Evolutionary conservation across 805 yeast genomes (phyloP), one percentile per base, ranked within the genome.

Genomic region (Sungouiozyma ichnusensis): DNA sequence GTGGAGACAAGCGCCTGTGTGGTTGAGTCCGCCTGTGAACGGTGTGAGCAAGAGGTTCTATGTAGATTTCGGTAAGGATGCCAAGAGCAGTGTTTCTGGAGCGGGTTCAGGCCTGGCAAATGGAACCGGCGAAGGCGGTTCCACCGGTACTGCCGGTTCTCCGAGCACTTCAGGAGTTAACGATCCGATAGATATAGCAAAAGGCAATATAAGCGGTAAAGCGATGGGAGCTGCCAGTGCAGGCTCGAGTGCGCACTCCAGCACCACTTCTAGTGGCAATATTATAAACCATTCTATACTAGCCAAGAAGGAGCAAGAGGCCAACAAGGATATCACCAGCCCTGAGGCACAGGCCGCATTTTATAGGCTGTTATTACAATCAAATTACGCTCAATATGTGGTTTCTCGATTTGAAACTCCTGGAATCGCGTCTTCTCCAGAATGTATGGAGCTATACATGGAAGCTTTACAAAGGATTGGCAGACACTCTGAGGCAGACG

Each of bases 381-480:
- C 90, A 42, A 84, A 85, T 64, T 92, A 86, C 58, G 97, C 98
- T n/a, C 95, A 87, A 54, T 81, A 90, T 42, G 95, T 92, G 5
- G 86, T 90, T n/a, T 81, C 92, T 44, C 74, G 99, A 45, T 94
- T 76, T 60, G 97, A 94, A 61, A 83, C 94, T 7, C 83, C 92
- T 0, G 95, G 95, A n/a, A 85, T 92, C 42, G 92, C 95, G 8
- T 67, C 81, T 11, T 79, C 84, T 43, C 72, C 77, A 2, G 94
- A 83, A 48, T 84, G 97, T 66, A 78, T 86, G 41, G 73, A 72
- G 47, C 67, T 84, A 33, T 92, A 92, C 60, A 68, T 79, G 45
- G 85, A 82, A 48, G 97, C 97, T 2, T 68, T 92, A 52, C 77
- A 75, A 50, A 77, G 77, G 54, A 68, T 79, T 47, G 96, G 96